Evolutionary conservation across 345 rosid species (phyloP).

Genomic region (Erucastrum elatum): DNA sequence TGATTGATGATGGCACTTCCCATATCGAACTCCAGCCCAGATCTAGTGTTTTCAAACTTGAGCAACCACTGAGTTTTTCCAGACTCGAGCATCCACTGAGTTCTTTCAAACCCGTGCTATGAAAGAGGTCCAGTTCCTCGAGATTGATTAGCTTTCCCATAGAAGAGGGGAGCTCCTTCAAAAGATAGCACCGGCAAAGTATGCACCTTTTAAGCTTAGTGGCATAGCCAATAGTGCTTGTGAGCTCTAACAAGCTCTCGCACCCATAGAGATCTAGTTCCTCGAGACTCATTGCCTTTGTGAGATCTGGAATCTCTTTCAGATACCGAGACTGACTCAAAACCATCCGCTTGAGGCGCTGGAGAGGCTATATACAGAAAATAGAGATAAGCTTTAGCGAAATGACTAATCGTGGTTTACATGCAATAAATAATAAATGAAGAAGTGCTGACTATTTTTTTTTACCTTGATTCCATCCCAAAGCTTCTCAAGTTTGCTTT

Average conservation of each 20-base stretch:
- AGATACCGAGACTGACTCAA: background rate
- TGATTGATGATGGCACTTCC: conserved; percentile 24
- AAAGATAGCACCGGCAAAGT: background rate
- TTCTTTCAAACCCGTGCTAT: background rate
- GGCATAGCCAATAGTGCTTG: conserved; percentile 15
- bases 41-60: background rate
- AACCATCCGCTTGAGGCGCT: background rate
- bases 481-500: conserved; percentile 22
- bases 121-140: background rate
- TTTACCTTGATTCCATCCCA: conserved; percentile 32
- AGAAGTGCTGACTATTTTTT: background rate
- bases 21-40: conserved; percentile 1
- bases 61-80: conserved; percentile 21
- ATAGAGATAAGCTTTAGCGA: background rate
- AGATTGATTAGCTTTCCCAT: background rate
- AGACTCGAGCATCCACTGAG: background rate
- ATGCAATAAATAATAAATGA: background rate
- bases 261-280: background rate
- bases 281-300: background rate
- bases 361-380: background rate
- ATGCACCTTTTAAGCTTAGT: conserved; percentile 12
- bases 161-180: conserved; percentile 11
- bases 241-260: background rate
- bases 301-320: background rate
- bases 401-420: background rate